Evolutionary conservation across 495 filamentous ascomycete genomes (phyloP), one percentile per base, ranked within the genome.

Genomic region (Hamigera avellanea): DNA sequence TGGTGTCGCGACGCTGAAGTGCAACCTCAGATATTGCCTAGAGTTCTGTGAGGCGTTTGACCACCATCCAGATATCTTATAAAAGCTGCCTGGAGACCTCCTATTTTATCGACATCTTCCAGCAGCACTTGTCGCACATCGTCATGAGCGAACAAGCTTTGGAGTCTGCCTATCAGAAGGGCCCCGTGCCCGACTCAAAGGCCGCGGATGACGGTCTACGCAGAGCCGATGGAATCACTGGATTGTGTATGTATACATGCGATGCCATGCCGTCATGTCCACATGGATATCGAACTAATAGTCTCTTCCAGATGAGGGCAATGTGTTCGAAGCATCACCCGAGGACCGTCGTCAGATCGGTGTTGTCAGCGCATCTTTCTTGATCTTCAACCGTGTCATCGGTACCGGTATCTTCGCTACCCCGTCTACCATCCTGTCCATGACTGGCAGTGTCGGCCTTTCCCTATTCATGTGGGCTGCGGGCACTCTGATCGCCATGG

Each of bases 331-430:
- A 18, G 72, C 81, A 34, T 76, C 76, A 2, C 73, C 80, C 0
- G 65, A 66, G 0, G 51, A 72, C 27, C 78, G 81, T 16, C 71
- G 79, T 10, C 75, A 77, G 36, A 64, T 81, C 29, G 75, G 73
- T 10, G 59, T 70, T 8, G 41, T 77, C 43, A 78, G 74, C 26
- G 74, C 75, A 14, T 60, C 77, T 14, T 73, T 77, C 35, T 53
- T 83, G 18, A 81, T 80, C 38, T 61, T 81, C 19, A 76, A 73
- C 45, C 69, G 73, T 38, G 78, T 81, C 56, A 73, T 81, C 47
- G 76, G 78, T 3, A 81, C 78, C 0, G 76, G 76, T 32, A 71
- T 82, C 30, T 82, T 75, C 49, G 74, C 75, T 6, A 79, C 76
- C 0, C 78, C 76, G 57, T 48, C 59, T 56, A 61, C 54, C 9